Evolutionary conservation across 192 early-diverging fungal genomes (phyloP), one percentile per base, ranked within the genome.

Genomic region (Phycomyces blakesleeanus): DNA sequence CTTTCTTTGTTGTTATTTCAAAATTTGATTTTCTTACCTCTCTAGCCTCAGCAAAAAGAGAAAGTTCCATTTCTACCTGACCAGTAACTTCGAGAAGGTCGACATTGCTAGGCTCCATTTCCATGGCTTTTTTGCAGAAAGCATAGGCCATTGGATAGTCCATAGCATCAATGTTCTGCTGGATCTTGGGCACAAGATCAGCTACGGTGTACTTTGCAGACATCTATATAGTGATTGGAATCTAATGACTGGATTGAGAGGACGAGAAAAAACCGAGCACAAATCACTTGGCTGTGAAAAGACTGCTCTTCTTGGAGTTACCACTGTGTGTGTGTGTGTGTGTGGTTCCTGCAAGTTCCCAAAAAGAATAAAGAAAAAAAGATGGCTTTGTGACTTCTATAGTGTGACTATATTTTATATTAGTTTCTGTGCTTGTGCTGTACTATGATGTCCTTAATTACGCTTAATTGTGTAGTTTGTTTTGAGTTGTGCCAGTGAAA

Each of bases 11-110:
- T 40, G 8, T 57, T 39, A 34, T 39, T 59, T 3, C 5, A 62
- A 55, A 11, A 40, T 39, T 59, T 59, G n/a, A 24, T 29, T n/a
- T 51, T 44, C 18, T 69, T 80, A 77, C 78, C 76, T 84, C 76
- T 63, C 78, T 76, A 21, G 88, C 89, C 29, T 82, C 78, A 26
- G 84, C 85, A 55, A 86, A 81, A 24, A 84, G 71, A 59, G 81
- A 84, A 9, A 87, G 69, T 61, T 96, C 95, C 51, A 95, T 82
- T 61, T 91, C 87, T 22, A 88, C 80, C 27, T 87, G 81, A 3
- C 90, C 93, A 20, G 88, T 81, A 42, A 82, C 63, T 38, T 92
- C 85, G 40, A 95, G 78, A 26, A 86, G 76, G 38, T 74, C 66
- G 10, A 82, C 68, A 73, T 89, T 80, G 22, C 72, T 56, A 0